Evolutionary conservation across 805 yeast genomes (phyloP), one percentile per base, ranked within the genome.

Genomic region (Tetrapisispora pingtungensis): DNA sequence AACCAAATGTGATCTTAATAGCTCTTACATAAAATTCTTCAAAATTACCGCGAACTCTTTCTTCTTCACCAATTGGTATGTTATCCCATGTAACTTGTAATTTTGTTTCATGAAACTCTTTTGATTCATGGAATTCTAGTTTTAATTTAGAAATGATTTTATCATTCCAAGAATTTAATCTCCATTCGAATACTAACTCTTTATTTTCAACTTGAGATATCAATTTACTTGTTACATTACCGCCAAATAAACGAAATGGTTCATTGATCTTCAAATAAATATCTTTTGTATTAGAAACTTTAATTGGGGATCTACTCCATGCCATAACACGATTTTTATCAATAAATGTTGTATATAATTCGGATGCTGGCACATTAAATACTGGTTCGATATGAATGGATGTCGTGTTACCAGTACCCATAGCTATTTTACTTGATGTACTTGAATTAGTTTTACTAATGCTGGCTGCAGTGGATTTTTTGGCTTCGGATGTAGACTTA

Each of bases 21-120:
- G 95, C 77, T 65, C 82, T 81, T 42, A 93, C 80, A 61, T 93
- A 93, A 66, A 88, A 85, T 49, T 85, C 87, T 56, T 87, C 86
- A 59, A 93, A 90, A 64, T 90, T 93, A 34, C 72, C 75, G 57
- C 80, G 77, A 33, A 85, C 96, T 55, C 82, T 66, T 56, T 94
- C 93, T 59, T 93, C 97, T 61, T 93, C 94, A 13, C 97, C 99
- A 33, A 90, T 72, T 15, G 99, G 99, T 41, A 93, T 82, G 14
- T 97, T 97, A 15, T 77, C 70, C 77, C 90, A 87, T 36, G 73
- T 69, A 17, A 88, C 87, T 47, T 78, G 78, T 68, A 89, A 70
- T 46, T 74, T 78, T 3, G 98, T 93, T 55, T 88, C 97, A 36
- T 84, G 75, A n/a, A 77, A 74, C 26, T 90, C 93, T 59, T 86